phyloP scores from a whole-genome alignment of 83 land plant genomes.

The Larix sibirica region DNA sequence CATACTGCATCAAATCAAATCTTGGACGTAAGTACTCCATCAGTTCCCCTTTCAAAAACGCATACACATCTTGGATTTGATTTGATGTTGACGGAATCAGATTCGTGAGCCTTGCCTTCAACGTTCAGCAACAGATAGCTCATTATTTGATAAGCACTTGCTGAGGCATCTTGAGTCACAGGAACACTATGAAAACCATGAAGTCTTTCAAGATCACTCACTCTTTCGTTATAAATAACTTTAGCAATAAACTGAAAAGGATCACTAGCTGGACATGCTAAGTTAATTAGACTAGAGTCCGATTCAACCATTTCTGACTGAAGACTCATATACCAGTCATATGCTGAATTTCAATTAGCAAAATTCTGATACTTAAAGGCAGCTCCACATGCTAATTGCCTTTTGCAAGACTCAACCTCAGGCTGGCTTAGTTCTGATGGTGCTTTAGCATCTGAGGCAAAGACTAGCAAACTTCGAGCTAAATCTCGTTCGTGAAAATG shows the following conservation, averaged over 20 bases:
- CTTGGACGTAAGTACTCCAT: neutral
- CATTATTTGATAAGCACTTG: constrained; percentile 33
- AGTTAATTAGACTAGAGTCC: neutral
- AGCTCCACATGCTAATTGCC: neutral
- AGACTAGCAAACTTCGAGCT: neutral
- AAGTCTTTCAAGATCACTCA: neutral
- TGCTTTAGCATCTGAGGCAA: neutral
- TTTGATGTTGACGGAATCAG: neutral
- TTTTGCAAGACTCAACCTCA: neutral
- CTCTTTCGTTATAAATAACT: neutral
- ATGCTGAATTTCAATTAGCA: neutral
- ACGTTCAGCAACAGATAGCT: constrained; percentile 21
- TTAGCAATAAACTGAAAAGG: constrained; percentile 23
- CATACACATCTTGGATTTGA: neutral
- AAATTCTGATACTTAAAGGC: constrained; percentile 19
- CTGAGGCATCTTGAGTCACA: constrained; percentile 24
- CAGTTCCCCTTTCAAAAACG: neutral
- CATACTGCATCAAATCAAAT: neutral
- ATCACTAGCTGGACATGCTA: neutral
- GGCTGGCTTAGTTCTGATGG: neutral
- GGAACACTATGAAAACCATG: neutral
- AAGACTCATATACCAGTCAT: neutral
- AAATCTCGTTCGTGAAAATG: constrained; percentile 28
- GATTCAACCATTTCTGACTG: neutral
- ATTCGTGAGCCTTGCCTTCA: constrained; percentile 19